phyloP scores from a whole-genome alignment of 1,139 yeast species.

The Hansenula sp. region DNA sequence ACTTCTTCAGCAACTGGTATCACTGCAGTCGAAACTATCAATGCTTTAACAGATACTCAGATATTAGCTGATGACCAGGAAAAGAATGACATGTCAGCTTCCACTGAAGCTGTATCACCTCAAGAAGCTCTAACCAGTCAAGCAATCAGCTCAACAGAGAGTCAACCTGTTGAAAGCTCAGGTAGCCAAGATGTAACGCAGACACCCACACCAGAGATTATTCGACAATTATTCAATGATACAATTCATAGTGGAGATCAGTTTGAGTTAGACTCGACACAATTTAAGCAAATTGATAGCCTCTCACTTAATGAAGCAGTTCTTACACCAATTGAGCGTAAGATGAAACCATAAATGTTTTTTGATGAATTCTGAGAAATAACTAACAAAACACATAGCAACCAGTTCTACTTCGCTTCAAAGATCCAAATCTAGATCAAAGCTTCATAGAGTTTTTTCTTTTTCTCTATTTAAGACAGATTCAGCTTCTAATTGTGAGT shows the following conservation, averaged over 20 bases:
- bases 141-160: not conserved
- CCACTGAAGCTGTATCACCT: too few relatives aligned
- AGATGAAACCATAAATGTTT: not conserved
- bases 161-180: not conserved
- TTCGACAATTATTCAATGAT: conserved; percentile 1
- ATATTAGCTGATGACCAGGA: too few relatives aligned
- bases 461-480: conserved; percentile 9
- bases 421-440: conserved; percentile 8
- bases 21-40: too few relatives aligned
- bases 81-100: too few relatives aligned
- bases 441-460: conserved; percentile 8
- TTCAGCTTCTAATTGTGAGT: not conserved
- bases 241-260: not conserved
- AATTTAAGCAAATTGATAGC: not conserved
- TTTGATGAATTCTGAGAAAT: not conserved
- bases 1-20: too few relatives aligned
- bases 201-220: conserved; percentile 3
- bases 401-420: not conserved
- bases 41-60: too few relatives aligned
- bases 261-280: conserved; percentile 2
- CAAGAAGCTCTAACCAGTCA: not conserved
- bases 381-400: not conserved
- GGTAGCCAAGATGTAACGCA: not conserved
- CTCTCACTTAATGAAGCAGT: not conserved
- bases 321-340: conserved; percentile 2